These are phyloP conservation scores for Earliella scabrosa DNA, from an alignment of 1,284 basidiomycete species.

Conservation along the genomic window DNA sequence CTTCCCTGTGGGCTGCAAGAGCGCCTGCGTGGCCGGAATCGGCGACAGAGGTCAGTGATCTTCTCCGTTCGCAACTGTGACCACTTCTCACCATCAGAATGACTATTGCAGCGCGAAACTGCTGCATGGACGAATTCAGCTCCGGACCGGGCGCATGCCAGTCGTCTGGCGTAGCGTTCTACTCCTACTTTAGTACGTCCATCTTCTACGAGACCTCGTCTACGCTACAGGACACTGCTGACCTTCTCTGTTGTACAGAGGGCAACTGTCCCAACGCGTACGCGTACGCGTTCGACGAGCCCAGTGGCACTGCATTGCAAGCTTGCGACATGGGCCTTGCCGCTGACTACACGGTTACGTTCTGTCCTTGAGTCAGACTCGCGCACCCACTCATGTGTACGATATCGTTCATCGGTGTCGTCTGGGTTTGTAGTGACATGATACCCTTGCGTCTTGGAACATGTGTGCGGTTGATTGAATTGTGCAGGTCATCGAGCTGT, in stretches of 20 bases:
- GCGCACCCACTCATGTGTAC: too few species aligned
- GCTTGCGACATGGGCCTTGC: conserved; percentile 40
- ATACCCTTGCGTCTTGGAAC: too few species aligned
- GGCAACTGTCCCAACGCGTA: conserved; percentile 49
- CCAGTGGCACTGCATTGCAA: conserved; percentile 49
- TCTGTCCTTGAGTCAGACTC: conserved; percentile 53
- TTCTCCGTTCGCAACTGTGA: too few species aligned
- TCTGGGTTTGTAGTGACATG: too few species aligned
- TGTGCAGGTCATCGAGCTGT: too few species aligned
- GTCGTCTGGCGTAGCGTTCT: conserved; percentile 43
- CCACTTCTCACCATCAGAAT: background rate
- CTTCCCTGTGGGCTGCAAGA: conserved; percentile 49
- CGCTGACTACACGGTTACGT: conserved; percentile 53
- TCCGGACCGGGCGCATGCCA: conserved; percentile 49
- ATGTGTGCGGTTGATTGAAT: too few species aligned
- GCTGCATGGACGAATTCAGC: conserved; percentile 49
- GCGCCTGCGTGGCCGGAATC: conserved; percentile 45
- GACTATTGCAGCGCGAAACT: conserved; percentile 42
- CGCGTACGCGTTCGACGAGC: conserved; percentile 55
- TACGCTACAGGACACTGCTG: too few species aligned
- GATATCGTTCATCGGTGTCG: too few species aligned
- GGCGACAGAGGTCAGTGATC: conserved; percentile 36
- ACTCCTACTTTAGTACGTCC: conserved; percentile 50
- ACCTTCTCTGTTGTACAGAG: conserved; percentile 42
- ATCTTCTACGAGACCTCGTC: background rate